A percentile compares a stretch with the other conserved stretches of the same genome.
Conservation (phyloP, 345 rosid genomes). For the Reutealis trisperma region DNA sequence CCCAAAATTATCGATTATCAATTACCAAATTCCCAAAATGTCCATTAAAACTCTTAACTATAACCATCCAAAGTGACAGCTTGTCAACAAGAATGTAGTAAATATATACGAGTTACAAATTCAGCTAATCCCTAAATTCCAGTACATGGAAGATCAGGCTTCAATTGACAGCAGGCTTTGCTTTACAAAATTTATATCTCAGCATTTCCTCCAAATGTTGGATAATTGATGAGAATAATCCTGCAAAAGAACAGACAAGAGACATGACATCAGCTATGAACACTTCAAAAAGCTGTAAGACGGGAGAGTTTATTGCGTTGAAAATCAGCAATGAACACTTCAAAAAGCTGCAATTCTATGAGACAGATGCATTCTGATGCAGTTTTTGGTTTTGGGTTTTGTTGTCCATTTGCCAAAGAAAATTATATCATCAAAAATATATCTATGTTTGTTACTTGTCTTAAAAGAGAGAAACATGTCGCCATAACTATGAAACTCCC, state of each 20-base stretch:
- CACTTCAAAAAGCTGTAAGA: neutral
- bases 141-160: neutral
- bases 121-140: neutral
- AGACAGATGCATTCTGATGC: neutral
- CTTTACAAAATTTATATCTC: constrained; percentile 51
- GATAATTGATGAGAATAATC: constrained; percentile 54
- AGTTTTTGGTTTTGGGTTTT: too few relatives aligned
- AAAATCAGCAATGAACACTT: neutral
- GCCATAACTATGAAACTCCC: too few relatives aligned
- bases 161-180: constrained; percentile 16
- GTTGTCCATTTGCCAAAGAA: too few relatives aligned
- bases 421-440: too few relatives aligned
- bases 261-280: neutral
- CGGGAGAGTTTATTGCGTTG: neutral
- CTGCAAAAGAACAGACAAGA: constrained; percentile 38
- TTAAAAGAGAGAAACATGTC: too few relatives aligned
- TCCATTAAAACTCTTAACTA: too few relatives aligned
- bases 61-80: too few relatives aligned
- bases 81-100: too few relatives aligned
- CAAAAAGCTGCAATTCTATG: neutral
- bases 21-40: too few relatives aligned
- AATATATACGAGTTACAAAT: neutral
- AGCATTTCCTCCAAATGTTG: constrained; percentile 52
- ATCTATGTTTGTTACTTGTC: too few relatives aligned
- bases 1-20: too few relatives aligned